Evolutionary conservation across 164 flowering plant species (phyloP).

Genomic region (Litsea cubeba): DNA sequence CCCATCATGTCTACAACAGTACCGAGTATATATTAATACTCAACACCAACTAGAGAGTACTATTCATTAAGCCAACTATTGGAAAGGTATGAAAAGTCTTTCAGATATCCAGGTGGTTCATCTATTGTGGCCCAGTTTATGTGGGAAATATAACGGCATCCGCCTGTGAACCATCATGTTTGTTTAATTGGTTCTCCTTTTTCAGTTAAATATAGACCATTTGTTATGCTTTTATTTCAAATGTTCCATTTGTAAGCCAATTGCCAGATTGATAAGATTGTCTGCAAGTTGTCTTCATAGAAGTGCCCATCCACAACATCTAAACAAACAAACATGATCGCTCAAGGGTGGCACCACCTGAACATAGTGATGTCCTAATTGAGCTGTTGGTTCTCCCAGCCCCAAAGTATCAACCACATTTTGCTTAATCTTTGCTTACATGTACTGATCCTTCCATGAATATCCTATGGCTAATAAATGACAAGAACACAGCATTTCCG

Average conservation of each 20-base stretch:
- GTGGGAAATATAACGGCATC: not conserved
- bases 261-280: not conserved
- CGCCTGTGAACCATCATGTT: not conserved
- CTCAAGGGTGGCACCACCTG: not conserved
- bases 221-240: not conserved
- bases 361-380: no score
- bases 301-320: not conserved
- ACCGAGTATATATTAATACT: no score
- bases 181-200: not conserved
- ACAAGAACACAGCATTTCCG: not conserved
- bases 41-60: not conserved
- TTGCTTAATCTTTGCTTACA: no score
- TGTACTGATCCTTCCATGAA: not conserved
- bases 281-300: not conserved
- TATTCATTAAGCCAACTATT: no score
- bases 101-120: not conserved
- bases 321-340: not conserved
- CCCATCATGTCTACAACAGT: no score
- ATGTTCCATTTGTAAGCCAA: not conserved
- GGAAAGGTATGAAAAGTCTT: not conserved
- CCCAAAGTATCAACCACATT: no score
- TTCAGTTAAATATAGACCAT: not conserved
- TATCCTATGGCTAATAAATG: not conserved
- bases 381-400: no score
- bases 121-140: not conserved